Base-by-base conservation (phyloP, 352 stramenopile species). In the Phytopythium vexans region DNA sequence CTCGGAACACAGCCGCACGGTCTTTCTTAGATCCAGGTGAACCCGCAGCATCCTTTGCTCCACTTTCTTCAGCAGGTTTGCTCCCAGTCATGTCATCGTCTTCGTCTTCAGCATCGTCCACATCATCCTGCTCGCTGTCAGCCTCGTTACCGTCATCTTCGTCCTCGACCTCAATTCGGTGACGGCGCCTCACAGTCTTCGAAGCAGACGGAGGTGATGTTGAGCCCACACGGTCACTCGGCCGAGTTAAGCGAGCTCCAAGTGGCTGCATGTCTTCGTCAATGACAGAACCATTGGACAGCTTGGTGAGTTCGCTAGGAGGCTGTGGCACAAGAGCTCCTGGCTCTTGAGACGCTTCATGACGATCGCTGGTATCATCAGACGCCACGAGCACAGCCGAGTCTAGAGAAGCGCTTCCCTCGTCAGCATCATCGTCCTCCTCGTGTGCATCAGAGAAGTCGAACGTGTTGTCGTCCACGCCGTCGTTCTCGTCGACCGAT, bases 1-100 rank as follows among this genome's bases (percentile, higher is more conserved):
- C 72, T 16, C 85, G 80, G 55, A 79, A 94, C 4, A 54, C 77
- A 5, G 82, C 82, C 33, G 82, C 80, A 35, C 82, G 88, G 45
- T 94, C 85, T 37, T 76, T 80, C n/a, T 63, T 58, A 35, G 57
- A 6, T 0, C 47, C 38, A 7, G 48, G 38, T 0, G 40, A 31
- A 0, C 36, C 49, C 4, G 12, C 41, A 9, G 56, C 49, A n/a
- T 43, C 41, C 11, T 37, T 59, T 9, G 44, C 39, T 6, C 27
- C 52, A 42, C 54, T 37, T 1, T 67, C 48, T 8, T 68, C 56
- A 3, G 49, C 43, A 3, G 46, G 47, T 10, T 62, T 52, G 1
- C 66, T 61, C 36, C 62, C 58, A 3, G 62, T 52, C 0, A 40
- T 52, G 7, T 66, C 57, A 31, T 65, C 60, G 10, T 63, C 54